A percentile compares a stretch with the other conserved stretches of the same genome.
These are phyloP conservation scores for Glycine soja DNA, from an alignment of 306 rosid genomes.

Conservation along the genomic window DNA sequence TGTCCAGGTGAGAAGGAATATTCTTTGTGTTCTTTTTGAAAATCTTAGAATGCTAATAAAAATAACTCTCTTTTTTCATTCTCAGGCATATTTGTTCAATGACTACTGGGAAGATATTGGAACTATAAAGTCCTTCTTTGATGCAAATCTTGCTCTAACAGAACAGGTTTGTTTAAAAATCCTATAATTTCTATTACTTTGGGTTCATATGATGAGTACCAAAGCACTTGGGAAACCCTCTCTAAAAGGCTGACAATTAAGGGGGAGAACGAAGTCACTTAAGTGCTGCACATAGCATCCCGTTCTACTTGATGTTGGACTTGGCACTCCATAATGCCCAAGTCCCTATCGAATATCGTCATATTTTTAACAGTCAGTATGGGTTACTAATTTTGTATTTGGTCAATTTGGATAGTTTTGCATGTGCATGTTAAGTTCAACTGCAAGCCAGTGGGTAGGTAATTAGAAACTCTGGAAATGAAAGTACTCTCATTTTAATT, in stretches of 20 bases:
- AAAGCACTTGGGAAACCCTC: too few species aligned
- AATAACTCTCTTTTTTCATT: slow-evolving; percentile 29
- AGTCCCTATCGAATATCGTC: neutral
- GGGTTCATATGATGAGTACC: too few species aligned
- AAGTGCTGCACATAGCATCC: too few species aligned
- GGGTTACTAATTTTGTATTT: neutral
- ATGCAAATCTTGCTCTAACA: slow-evolving; percentile 91
- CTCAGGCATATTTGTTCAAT: slow-evolving; percentile 89
- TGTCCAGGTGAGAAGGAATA: slow-evolving; percentile 75
- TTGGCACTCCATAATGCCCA: too few species aligned
- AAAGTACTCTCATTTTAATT: slow-evolving; percentile 17
- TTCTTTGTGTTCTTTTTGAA: slow-evolving; percentile 9
- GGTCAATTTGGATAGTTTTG: slow-evolving; percentile 26
- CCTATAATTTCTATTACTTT: neutral
- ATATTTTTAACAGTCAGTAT: slow-evolving; percentile 6
- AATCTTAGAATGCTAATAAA: slow-evolving; percentile 1
- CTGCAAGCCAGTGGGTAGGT: neutral
- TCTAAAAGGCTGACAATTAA: too few species aligned
- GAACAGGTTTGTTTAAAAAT: slow-evolving; percentile 67
- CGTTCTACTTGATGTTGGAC: too few species aligned
- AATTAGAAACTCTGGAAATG: slow-evolving; percentile 2
- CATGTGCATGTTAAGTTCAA: slow-evolving; percentile 41
- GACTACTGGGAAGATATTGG: slow-evolving; percentile 99
- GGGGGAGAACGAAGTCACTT: too few species aligned
- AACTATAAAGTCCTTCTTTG: slow-evolving; percentile 89